A percentile compares a stretch with the other conserved stretches of the same genome.
Evolutionary conservation across 176 grass and related monocot genomes (phyloP).

Genomic region (Poa annua): DNA sequence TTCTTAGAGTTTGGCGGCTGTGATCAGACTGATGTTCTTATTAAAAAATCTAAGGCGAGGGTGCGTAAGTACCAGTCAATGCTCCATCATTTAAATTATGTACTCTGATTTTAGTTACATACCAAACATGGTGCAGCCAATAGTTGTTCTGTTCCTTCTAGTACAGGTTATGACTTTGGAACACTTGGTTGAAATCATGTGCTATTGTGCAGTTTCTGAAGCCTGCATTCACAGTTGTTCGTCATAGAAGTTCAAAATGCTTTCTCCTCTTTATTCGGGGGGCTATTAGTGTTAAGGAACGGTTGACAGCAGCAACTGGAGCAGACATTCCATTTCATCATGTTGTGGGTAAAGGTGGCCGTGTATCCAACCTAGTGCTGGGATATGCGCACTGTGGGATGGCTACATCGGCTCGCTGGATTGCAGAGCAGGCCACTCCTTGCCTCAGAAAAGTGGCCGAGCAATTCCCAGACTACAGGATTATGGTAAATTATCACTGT

Average conservation of each 20-base stretch:
- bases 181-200: constrained; percentile 31
- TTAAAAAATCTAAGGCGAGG: constrained; percentile 87
- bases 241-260: constrained; percentile 64
- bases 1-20: constrained; percentile 80
- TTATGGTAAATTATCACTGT: constrained; percentile 56
- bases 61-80: constrained; percentile 88
- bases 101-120: neutral
- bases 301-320: constrained; percentile 82
- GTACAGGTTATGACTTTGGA: constrained; percentile 25
- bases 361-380: constrained; percentile 48
- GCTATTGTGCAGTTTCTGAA: constrained; percentile 74
- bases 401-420: constrained; percentile 70
- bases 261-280: constrained; percentile 95
- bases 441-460: constrained; percentile 50
- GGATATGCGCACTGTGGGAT: constrained; percentile 81
- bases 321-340: constrained; percentile 78
- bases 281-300: constrained; percentile 83
- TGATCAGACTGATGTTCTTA: constrained; percentile 61
- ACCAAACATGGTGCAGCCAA: neutral
- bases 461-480: constrained; percentile 55
- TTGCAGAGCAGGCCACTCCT: constrained; percentile 64
- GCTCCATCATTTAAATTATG: constrained; percentile 34
- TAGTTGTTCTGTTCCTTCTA: neutral
- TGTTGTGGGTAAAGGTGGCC: constrained; percentile 48
- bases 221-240: constrained; percentile 80